Conservation (phyloP, 257 asterid species). For the Nicotiana attenuata region DNA sequence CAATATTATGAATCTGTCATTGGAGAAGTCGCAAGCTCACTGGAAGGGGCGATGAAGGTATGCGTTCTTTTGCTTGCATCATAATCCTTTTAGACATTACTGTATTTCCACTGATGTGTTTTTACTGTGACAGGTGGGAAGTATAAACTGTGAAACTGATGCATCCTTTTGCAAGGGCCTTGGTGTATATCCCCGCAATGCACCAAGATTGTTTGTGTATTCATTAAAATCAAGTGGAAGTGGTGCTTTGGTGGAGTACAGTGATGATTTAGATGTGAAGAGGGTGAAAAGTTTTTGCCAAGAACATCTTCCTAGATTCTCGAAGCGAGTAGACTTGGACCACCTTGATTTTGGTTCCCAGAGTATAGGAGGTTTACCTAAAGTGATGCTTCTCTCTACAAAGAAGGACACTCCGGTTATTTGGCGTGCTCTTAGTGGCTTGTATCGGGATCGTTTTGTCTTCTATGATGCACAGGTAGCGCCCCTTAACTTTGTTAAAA, state of each 20-base stretch:
- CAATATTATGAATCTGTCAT: conserved; percentile 54
- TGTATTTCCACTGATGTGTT: neutral
- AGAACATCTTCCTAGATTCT: conserved; percentile 74
- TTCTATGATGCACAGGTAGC: conserved; percentile 84
- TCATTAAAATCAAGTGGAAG: conserved; percentile 46
- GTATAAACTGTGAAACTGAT: conserved; percentile 67
- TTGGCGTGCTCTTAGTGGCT: conserved; percentile 89
- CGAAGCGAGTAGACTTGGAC: conserved; percentile 61
- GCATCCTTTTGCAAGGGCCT: conserved; percentile 73
- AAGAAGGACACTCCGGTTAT: conserved; percentile 84
- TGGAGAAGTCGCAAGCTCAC: conserved; percentile 44
- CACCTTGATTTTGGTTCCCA: conserved; percentile 40
- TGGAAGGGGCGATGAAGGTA: conserved; percentile 87
- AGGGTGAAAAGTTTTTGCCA: conserved; percentile 64
- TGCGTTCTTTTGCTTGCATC: neutral
- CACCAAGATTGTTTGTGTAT: conserved; percentile 61
- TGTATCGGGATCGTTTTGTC: conserved; percentile 52
- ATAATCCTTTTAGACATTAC: neutral
- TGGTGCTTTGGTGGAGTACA: conserved; percentile 72
- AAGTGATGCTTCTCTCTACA: conserved; percentile 78
- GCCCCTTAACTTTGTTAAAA: neutral
- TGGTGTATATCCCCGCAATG: conserved; percentile 48
- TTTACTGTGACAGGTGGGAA: conserved; percentile 54
- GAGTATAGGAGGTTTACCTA: conserved; percentile 46
- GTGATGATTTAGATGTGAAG: conserved; percentile 51